phyloP scores from a whole-genome alignment of 495 filamentous ascomycete species.

The Aspergillus panamensis region DNA sequence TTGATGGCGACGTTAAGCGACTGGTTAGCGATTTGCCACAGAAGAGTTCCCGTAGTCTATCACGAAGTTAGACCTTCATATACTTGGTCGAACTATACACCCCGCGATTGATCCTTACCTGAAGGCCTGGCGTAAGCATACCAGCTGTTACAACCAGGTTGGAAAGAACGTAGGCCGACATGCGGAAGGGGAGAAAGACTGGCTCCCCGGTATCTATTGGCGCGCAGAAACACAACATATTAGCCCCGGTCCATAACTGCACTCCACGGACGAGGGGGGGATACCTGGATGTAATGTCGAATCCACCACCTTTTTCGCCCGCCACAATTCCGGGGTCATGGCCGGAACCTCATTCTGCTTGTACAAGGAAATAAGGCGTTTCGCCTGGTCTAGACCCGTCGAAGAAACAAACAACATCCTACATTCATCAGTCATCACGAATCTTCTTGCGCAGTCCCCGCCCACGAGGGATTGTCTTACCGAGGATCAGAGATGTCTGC shows the following conservation, averaged over 20 bases:
- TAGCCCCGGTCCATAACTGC: neutral
- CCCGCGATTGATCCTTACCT: slow-evolving; percentile 20
- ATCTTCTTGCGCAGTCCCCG: neutral
- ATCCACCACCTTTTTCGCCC: slow-evolving; percentile 93
- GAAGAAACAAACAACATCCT: slow-evolving; percentile 79
- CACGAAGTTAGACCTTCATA: neutral
- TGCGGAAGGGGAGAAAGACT: slow-evolving; percentile 91
- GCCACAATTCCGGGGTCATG: slow-evolving; percentile 92
- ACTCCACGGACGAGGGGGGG: neutral
- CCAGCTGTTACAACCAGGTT: slow-evolving; percentile 96
- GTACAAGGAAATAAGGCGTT: slow-evolving; percentile 70
- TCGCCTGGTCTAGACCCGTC: slow-evolving; percentile 77
- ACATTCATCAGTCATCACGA: slow-evolving; percentile 14
- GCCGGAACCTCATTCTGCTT: slow-evolving; percentile 68
- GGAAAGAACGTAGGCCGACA: slow-evolving; percentile 92
- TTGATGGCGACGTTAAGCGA: slow-evolving; percentile 98
- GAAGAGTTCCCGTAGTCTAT: slow-evolving; percentile 80
- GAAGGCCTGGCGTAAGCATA: slow-evolving; percentile 81
- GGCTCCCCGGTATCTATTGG: slow-evolving; percentile 78
- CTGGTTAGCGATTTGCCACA: slow-evolving; percentile 96
- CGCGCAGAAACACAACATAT: neutral
- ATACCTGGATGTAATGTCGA: slow-evolving; percentile 82
- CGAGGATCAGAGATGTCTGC: slow-evolving; percentile 90
- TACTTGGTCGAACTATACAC: neutral
- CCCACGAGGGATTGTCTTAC: slow-evolving; percentile 46